phyloP scores from a whole-genome alignment of 139 green algal species.

The Chlamydomonas sp. region DNA sequence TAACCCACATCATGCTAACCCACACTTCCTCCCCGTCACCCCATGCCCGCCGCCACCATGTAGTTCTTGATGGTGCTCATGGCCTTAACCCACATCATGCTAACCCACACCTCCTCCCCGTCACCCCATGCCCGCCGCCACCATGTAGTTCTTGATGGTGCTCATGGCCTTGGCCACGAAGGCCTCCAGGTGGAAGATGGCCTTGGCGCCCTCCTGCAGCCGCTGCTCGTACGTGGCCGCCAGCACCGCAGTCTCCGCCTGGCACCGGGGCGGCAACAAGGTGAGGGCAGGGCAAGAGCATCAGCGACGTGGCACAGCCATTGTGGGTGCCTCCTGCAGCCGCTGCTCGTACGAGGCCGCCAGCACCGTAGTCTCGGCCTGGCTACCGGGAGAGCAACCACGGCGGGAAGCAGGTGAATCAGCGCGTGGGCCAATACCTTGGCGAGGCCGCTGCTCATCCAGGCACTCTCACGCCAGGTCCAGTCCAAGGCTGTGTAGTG shows the following conservation, averaged over 20 bases:
- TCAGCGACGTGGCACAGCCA: neutral
- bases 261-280: neutral
- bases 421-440: too few species aligned
- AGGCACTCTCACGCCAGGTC: too few species aligned
- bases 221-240: slow-evolving; percentile 92
- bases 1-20: neutral
- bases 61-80: neutral
- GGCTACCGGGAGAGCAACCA: too few species aligned
- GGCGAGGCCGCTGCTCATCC: too few species aligned
- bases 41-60: too few species aligned
- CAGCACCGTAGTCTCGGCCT: slow-evolving; percentile 48
- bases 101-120: neutral
- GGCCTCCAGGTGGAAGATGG: slow-evolving; percentile 98
- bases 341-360: slow-evolving; percentile 90
- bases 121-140: slow-evolving; percentile 37
- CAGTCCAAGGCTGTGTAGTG: too few species aligned
- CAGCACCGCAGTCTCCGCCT: slow-evolving; percentile 55
- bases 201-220: slow-evolving; percentile 89
- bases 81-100: neutral
- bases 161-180: slow-evolving; percentile 97
- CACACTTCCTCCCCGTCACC: too few species aligned
- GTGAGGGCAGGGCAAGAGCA: neutral
- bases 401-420: too few species aligned
- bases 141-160: slow-evolving; percentile 87
- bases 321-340: slow-evolving; percentile 82